These are phyloP conservation scores for Phytophthora brassicae DNA, from an alignment of 352 stramenopile genomes.

Conservation along the genomic window DNA sequence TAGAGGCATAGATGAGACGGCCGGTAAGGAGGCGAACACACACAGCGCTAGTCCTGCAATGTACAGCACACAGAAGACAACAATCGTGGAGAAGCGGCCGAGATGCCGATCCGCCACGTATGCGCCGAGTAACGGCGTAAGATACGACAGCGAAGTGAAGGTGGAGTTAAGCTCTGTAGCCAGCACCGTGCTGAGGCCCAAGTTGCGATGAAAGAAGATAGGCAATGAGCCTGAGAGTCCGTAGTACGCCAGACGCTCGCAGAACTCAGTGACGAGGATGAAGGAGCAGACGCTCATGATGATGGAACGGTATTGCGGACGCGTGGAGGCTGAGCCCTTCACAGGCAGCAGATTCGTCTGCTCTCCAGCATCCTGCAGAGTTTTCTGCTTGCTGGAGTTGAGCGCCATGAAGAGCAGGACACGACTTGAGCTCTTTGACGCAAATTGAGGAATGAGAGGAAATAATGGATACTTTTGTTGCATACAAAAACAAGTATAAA, in stretches of 20 bases:
- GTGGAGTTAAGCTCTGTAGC: slow-evolving; percentile 88
- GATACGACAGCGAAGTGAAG: slow-evolving; percentile 83
- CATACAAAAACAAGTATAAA: slow-evolving; percentile 9
- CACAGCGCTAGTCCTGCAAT: slow-evolving; percentile 68
- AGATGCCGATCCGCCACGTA: slow-evolving; percentile 82
- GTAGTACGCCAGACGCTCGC: slow-evolving; percentile 81
- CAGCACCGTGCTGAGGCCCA: slow-evolving; percentile 75
- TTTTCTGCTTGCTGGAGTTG: slow-evolving; percentile 5
- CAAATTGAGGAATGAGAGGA: slow-evolving; percentile 20
- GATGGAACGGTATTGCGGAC: slow-evolving; percentile 58
- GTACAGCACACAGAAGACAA: slow-evolving; percentile 77
- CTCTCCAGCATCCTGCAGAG: slow-evolving; percentile 21
- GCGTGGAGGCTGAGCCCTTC: slow-evolving; percentile 11
- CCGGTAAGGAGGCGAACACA: slow-evolving; percentile 59
- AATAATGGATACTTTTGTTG: not conserved
- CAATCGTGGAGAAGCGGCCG: slow-evolving; percentile 78
- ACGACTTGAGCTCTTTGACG: slow-evolving; percentile 7
- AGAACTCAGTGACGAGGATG: slow-evolving; percentile 89
- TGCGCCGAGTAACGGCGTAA: slow-evolving; percentile 79
- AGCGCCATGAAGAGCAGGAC: slow-evolving; percentile 26
- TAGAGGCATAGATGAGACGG: slow-evolving; percentile 57
- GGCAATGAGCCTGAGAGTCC: slow-evolving; percentile 80
- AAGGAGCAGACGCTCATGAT: slow-evolving; percentile 87
- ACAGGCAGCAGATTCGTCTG: slow-evolving; percentile 25
- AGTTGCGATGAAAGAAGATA: slow-evolving; percentile 89